These are phyloP conservation scores for Claviceps citrina DNA, from an alignment of 2,329 filamentous ascomycete species.

Conservation along the genomic window DNA sequence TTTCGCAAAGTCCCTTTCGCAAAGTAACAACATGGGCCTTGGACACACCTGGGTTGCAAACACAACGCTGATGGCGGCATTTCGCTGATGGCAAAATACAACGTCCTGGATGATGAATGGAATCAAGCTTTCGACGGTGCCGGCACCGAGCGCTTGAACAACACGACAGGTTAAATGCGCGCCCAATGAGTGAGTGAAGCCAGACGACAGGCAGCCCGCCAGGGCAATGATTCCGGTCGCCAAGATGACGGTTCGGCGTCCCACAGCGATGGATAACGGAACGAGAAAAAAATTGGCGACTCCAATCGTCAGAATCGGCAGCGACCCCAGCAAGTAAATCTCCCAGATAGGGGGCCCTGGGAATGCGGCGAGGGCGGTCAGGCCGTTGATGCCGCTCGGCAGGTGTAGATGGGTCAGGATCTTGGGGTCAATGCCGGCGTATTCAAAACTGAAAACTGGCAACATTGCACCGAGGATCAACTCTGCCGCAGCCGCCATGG, in stretches of 20 bases:
- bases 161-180: constrained; percentile 1
- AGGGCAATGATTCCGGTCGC: background rate
- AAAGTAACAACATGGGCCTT: too few species aligned
- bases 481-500: constrained; percentile 2
- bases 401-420: background rate
- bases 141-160: constrained; percentile 2
- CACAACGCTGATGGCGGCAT: constrained; percentile 1
- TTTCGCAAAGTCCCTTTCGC: too few species aligned
- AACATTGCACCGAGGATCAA: constrained; percentile 3
- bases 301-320: constrained; percentile 1
- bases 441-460: constrained; percentile 2
- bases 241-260: constrained; percentile 1
- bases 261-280: constrained; percentile 1
- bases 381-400: background rate
- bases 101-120: constrained; percentile 4
- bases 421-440: constrained; percentile 2
- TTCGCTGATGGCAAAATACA: constrained; percentile 3
- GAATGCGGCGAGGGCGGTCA: background rate
- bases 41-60: constrained; percentile 2
- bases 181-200: background rate
- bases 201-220: constrained; percentile 1
- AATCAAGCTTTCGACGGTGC: constrained; percentile 2
- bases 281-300: constrained; percentile 3
- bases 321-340: constrained; percentile 1
- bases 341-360: constrained; percentile 3